These are phyloP conservation scores for Chalaropsis ovoidea DNA, from an alignment of 2,329 filamentous ascomycete genomes.

Conservation along the genomic window DNA sequence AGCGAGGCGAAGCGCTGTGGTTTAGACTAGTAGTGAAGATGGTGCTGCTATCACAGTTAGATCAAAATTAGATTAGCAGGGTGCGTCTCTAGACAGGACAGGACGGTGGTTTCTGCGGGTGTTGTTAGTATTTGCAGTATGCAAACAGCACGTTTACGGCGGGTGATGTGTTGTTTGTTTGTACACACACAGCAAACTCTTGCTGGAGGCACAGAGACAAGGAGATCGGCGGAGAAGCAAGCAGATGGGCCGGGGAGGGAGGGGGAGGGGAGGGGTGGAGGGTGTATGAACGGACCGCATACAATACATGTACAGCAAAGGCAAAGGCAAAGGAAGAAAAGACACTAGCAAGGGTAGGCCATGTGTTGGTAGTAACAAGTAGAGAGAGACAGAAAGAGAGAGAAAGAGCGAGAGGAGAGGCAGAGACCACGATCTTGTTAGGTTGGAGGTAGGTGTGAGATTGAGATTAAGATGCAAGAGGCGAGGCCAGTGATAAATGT, in stretches of 20 bases:
- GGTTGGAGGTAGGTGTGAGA: background rate
- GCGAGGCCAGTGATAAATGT: background rate
- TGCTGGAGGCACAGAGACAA: background rate
- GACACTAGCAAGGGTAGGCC: background rate
- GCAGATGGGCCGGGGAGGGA: background rate
- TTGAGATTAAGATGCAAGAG: background rate
- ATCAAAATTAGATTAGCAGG: background rate
- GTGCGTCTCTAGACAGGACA: background rate
- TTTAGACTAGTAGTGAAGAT: background rate
- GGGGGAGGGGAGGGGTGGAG: background rate
- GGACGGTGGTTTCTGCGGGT: background rate
- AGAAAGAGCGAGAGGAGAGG: background rate
- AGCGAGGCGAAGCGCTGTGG: background rate
- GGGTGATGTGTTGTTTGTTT: background rate
- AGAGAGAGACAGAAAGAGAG: background rate
- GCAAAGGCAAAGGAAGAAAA: background rate
- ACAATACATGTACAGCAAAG: background rate
- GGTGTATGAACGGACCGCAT: background rate
- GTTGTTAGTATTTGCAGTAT: background rate
- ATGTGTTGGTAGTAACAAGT: background rate
- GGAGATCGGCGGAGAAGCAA: background rate
- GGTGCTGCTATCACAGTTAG: background rate
- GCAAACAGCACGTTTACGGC: background rate
- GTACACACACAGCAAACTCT: too few relatives aligned
- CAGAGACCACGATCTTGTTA: background rate